Base-by-base conservation (phyloP, 1,284 basidiomycete genomes). In the Microbotryum lychnidis-dioicae region DNA sequence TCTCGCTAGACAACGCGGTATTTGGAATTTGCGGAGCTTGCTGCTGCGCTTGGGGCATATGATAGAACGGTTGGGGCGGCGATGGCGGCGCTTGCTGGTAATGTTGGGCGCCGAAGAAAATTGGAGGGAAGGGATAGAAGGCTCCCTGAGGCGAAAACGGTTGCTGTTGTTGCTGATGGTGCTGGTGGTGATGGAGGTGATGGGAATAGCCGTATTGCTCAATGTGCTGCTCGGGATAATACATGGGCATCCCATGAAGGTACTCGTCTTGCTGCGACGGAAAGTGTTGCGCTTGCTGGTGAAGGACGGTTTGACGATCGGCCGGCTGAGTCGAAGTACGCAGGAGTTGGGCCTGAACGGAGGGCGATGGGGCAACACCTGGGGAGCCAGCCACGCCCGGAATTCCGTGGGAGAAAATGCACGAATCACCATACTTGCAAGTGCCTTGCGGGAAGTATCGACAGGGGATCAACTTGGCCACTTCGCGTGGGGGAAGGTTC, bases 391-490 rank as follows among this genome's bases (percentile, higher is more conserved):
- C 59, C 23, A 65, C 58, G 16, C 62, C 65, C 0, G 63, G 56
- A n/a, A 65, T 65, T 16, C 60, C 63, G 64, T 71, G 70, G 29
- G 61, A 68, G 62, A 71, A 71, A 58, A 68, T 67, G 67, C 70
- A 71, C 33, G 63, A 57, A 42, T 70, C 67, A 56, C 69, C 71
- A 58, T 72, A 72, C 56, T 65, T 65, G 67, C 71, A 72, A 33
- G 65, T 63, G 31, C 68, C 68, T 55, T 64, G 61, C 18, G 71
- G 69, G 65, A 68, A 72, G 70, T 61, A 71, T 48, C 70, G 66
- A 82, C 93, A 97, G 12, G 93, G 93, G 73, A 97, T 97, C 72
- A 85, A 84, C 69, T 87, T 84, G 42, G 93, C 90, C 54, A 97
- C 82, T 69, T 97, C 91, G 27, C 89, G 88, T 12, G 93, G 93